Percentiles rank a stretch among this genome's conserved stretches.
phyloP scores from a whole-genome alignment of 306 rosid species.

The Cucurbita pepo region DNA sequence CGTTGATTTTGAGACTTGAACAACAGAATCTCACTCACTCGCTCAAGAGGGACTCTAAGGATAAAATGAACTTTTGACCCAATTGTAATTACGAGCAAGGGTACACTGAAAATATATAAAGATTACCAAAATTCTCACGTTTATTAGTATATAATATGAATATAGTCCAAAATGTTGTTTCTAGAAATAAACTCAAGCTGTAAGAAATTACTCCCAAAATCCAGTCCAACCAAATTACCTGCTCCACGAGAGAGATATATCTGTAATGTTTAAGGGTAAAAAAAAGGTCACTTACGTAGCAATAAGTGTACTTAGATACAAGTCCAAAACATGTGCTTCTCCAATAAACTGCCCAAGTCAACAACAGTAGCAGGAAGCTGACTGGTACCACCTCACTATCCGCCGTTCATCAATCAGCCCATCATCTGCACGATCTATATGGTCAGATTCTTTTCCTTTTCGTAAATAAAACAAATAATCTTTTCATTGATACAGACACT shows the following conservation, averaged over 20 bases:
- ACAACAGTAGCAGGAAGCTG: background rate
- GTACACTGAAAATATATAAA: too few relatives aligned
- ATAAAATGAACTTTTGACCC: too few relatives aligned
- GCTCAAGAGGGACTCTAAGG: too few relatives aligned
- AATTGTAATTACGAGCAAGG: too few relatives aligned
- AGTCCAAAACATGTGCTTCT: background rate
- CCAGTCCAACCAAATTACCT: background rate
- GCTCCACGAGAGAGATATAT: background rate
- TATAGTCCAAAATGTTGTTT: too few relatives aligned
- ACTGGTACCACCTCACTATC: background rate
- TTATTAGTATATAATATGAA: too few relatives aligned
- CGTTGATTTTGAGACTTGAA: too few relatives aligned
- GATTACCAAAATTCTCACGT: too few relatives aligned
- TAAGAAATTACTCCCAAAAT: background rate
- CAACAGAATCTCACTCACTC: too few relatives aligned
- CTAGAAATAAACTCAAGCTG: background rate
- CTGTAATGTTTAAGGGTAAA: background rate
- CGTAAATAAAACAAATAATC: background rate
- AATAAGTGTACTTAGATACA: background rate
- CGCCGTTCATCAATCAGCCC: background rate
- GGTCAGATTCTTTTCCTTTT: background rate
- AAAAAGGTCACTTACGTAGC: background rate
- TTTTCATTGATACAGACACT: background rate
- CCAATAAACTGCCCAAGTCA: background rate
- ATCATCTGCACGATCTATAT: constrained; percentile 3